phyloP scores from a whole-genome alignment of 129 eudicot genomes.

The Solidago caesia region DNA sequence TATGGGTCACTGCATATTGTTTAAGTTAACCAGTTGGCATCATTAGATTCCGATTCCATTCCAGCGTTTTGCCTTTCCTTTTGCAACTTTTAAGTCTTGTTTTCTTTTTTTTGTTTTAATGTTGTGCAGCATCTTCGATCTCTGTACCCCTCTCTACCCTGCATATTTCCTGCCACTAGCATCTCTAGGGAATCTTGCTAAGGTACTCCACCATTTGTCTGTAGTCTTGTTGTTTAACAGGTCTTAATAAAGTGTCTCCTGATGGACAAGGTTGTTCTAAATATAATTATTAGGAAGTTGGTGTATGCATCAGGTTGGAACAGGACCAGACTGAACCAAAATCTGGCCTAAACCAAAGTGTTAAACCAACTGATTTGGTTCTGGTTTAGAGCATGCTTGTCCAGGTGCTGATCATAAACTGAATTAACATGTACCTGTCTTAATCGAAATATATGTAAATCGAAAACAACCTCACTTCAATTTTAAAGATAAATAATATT shows the following conservation, averaged over 20 bases:
- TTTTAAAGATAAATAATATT: no score
- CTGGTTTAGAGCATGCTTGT: no score
- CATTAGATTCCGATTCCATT: background rate
- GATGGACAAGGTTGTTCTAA: slow-evolving; percentile 19
- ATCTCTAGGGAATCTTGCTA: slow-evolving; percentile 93
- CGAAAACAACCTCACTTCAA: no score
- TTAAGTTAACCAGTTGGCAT: background rate
- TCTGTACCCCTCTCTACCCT: slow-evolving; percentile 83
- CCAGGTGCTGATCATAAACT: no score
- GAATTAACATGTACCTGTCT: no score
- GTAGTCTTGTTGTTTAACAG: slow-evolving; percentile 2
- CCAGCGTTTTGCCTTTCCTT: background rate
- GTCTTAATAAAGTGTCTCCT: background rate
- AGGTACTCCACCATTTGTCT: slow-evolving; percentile 44
- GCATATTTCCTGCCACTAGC: slow-evolving; percentile 89
- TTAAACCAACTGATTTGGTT: no score
- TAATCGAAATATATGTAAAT: no score
- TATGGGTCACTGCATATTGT: background rate
- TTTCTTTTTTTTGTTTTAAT: slow-evolving; percentile 17
- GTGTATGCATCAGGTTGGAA: no score
- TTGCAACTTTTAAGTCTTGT: background rate
- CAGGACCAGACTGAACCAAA: no score
- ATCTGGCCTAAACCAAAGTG: no score
- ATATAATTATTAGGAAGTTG: background rate
- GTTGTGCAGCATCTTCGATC: slow-evolving; percentile 86